Percentiles rank a stretch among this genome's conserved stretches.
Evolutionary conservation across 805 yeast species (phyloP).

Genomic region (Saccharomycopsis sp.): DNA sequence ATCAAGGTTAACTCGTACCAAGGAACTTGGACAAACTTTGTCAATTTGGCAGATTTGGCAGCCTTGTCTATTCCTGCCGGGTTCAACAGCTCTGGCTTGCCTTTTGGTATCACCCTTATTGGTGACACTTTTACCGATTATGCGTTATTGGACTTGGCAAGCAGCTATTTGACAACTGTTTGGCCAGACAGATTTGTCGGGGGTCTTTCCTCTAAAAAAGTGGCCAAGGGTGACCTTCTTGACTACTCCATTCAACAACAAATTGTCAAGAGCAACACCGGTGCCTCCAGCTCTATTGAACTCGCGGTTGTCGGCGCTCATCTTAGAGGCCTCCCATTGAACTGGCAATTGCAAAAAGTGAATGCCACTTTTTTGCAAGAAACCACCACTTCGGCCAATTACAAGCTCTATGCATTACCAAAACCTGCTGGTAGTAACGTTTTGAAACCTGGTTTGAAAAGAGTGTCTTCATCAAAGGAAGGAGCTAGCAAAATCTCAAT

Average conservation of each 20-base stretch:
- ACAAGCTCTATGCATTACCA: slow-evolving; percentile 77
- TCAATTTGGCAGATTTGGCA: slow-evolving; percentile 85
- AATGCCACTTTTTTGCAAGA: slow-evolving; percentile 60
- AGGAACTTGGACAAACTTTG: slow-evolving; percentile 98
- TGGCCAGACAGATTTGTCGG: slow-evolving; percentile 12
- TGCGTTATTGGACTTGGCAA: slow-evolving; percentile 79
- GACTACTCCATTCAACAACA: slow-evolving; percentile 35
- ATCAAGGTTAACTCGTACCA: slow-evolving; percentile 76
- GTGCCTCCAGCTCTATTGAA: slow-evolving; percentile 38
- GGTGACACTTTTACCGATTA: slow-evolving; percentile 79
- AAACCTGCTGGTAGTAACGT: slow-evolving; percentile 52
- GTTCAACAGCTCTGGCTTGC: slow-evolving; percentile 70
- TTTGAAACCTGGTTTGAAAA: slow-evolving; percentile 82
- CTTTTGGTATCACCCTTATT: slow-evolving; percentile 82
- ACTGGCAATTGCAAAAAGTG: slow-evolving; percentile 88
- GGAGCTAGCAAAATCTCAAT: slow-evolving; percentile 55
- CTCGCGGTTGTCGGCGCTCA: slow-evolving; percentile 98
- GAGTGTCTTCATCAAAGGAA: slow-evolving; percentile 42
- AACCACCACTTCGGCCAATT: slow-evolving; percentile 62
- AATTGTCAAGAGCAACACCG: slow-evolving; percentile 26
- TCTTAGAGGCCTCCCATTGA: slow-evolving; percentile 74
- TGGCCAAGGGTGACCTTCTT: slow-evolving; percentile 38
- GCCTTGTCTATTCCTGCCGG: slow-evolving; percentile 91
- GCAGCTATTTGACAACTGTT: slow-evolving; percentile 47
- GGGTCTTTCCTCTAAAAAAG: slow-evolving; percentile 18